Conservation (phyloP, 495 filamentous ascomycete genomes). For the Cudoniella acicularis region DNA sequence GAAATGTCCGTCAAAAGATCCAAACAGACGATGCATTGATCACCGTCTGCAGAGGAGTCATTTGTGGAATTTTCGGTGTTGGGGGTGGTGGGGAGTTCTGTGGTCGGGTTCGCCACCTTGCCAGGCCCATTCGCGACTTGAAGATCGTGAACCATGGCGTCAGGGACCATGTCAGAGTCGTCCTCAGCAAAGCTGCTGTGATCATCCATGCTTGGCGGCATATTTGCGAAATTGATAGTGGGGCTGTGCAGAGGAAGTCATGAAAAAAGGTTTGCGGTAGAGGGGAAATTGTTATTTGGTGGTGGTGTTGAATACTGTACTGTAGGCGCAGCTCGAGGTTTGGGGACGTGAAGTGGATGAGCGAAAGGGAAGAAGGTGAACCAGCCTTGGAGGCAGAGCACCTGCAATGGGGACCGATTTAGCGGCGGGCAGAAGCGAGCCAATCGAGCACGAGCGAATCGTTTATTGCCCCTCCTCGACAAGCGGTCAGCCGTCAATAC, state of each 20-base stretch:
- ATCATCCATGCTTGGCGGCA: conserved; percentile 65
- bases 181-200: conserved; percentile 70
- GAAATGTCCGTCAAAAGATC: conserved; percentile 70
- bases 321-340: conserved; percentile 1
- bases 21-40: conserved; percentile 95
- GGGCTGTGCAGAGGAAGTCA: conserved; percentile 28
- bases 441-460: neutral
- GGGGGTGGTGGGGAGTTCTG: conserved; percentile 2
- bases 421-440: neutral
- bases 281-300: conserved; percentile 9
- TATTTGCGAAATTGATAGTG: conserved; percentile 14
- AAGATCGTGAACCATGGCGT: conserved; percentile 2
- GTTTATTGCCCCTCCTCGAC: neutral
- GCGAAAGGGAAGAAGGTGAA: neutral
- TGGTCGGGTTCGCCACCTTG: conserved; percentile 2
- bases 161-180: conserved; percentile 2
- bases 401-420: neutral
- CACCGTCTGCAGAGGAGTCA: conserved; percentile 59
- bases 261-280: conserved; percentile 31
- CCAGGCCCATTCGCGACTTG: conserved; percentile 14
- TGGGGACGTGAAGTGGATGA: neutral
- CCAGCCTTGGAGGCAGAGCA: neutral
- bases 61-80: conserved; percentile 11
- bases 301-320: conserved; percentile 9
- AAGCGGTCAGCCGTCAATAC: neutral